Percentiles rank a stretch among this genome's conserved stretches.
Evolutionary conservation across 768 basidiomycete genomes (phyloP).

Genomic region (Hypholoma sublateritium): DNA sequence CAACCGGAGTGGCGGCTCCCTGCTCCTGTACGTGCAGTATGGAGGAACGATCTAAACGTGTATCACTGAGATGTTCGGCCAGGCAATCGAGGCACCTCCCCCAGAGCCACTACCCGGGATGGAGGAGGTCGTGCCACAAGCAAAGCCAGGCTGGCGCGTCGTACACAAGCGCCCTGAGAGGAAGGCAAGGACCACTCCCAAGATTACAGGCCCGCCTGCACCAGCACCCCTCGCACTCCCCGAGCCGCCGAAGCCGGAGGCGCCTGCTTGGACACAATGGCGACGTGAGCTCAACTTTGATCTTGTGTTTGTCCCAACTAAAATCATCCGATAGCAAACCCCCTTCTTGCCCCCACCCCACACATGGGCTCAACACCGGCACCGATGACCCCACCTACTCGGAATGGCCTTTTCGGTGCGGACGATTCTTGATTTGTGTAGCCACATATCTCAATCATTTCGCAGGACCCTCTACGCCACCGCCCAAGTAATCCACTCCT

Average conservation of each 20-base stretch:
- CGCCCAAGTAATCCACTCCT: slow-evolving; percentile 23
- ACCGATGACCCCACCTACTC: slow-evolving; percentile 47
- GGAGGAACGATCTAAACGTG: not conserved
- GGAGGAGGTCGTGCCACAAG: slow-evolving; percentile 47
- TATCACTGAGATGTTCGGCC: slow-evolving; percentile 12
- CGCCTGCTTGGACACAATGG: slow-evolving; percentile 88
- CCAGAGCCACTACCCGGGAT: slow-evolving; percentile 45
- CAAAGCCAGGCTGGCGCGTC: slow-evolving; percentile 73
- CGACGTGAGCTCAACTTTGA: slow-evolving; percentile 53
- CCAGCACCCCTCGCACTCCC: slow-evolving; percentile 40
- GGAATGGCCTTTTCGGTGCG: slow-evolving; percentile 68
- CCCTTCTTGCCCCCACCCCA: slow-evolving; percentile 52
- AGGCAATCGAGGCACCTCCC: slow-evolving; percentile 36
- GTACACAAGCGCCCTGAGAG: slow-evolving; percentile 65
- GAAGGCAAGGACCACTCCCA: slow-evolving; percentile 44
- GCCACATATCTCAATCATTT: not conserved
- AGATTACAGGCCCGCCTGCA: slow-evolving; percentile 39
- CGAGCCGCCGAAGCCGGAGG: slow-evolving; percentile 46
- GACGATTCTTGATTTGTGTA: slow-evolving; percentile 11
- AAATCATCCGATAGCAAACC: slow-evolving; percentile 51
- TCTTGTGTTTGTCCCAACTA: not conserved
- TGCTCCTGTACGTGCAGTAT: slow-evolving; percentile 31
- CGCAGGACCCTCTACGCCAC: slow-evolving; percentile 32
- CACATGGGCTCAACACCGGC: slow-evolving; percentile 35
- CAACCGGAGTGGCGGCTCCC: slow-evolving; percentile 71